These are phyloP conservation scores for Fusarium aywerte DNA, from an alignment of 2,329 filamentous ascomycete species.

Conservation along the genomic window DNA sequence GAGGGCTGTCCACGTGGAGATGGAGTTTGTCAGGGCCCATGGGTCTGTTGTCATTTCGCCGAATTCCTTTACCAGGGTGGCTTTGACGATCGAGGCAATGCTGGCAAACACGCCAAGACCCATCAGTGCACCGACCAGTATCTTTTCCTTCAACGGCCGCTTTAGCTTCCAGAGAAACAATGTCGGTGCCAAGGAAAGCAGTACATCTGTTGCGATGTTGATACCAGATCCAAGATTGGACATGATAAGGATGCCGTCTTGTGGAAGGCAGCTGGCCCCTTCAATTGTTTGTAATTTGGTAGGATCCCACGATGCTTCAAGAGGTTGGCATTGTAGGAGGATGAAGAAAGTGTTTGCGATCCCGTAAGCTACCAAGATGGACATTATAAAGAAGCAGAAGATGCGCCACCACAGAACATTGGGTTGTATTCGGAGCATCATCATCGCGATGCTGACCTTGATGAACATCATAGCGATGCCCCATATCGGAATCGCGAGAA, in stretches of 20 bases:
- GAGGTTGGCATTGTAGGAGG: conserved; percentile 3
- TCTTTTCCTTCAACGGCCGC: conserved; percentile 6
- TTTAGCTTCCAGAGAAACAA: conserved; percentile 18
- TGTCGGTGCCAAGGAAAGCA: conserved; percentile 11
- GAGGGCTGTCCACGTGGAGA: conserved; percentile 21
- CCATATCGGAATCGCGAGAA: conserved; percentile 11
- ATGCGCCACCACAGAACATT: conserved; percentile 6
- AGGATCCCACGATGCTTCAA: conserved; percentile 13
- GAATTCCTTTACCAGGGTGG: conserved; percentile 19
- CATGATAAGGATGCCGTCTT: conserved; percentile 16
- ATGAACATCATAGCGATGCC: conserved; percentile 28
- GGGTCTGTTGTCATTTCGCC: conserved; percentile 13
- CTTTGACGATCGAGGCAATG: conserved; percentile 13
- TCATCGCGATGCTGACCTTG: conserved; percentile 26
- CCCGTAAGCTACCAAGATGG: background rate
- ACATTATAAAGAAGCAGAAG: conserved; percentile 17
- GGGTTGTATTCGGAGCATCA: conserved; percentile 20
- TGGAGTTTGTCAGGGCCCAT: conserved; percentile 25
- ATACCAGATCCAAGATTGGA: conserved; percentile 3
- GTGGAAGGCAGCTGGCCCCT: conserved; percentile 11
- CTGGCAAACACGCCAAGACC: conserved; percentile 17
- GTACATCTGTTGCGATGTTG: conserved; percentile 6
- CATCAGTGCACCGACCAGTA: conserved; percentile 15
- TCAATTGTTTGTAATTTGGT: background rate
- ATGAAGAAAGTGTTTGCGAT: conserved; percentile 25